Evolutionary conservation across 169 alveolate genomes (phyloP).

Genomic region (Blepharisma undulans): DNA sequence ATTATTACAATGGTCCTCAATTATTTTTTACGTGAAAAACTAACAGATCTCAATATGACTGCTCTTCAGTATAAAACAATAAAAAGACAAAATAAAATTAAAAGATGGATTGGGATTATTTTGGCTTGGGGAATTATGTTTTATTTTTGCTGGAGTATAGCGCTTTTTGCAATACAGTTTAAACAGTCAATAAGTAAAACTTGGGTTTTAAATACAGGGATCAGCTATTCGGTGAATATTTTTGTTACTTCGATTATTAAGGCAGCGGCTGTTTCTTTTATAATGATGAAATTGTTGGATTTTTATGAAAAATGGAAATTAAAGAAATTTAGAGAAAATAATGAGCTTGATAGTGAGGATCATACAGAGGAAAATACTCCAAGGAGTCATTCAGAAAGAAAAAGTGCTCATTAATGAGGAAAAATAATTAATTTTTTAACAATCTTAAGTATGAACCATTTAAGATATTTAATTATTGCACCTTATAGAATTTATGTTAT

Average conservation of each 20-base stretch:
- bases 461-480: too few species aligned
- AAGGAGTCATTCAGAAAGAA: too few species aligned
- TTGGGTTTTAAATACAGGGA: not conserved
- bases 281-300: not conserved
- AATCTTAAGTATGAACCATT: too few species aligned
- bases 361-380: too few species aligned
- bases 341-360: too few species aligned
- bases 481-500: too few species aligned
- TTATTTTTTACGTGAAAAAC: not conserved
- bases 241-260: conserved; percentile 5
- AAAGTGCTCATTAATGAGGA: too few species aligned
- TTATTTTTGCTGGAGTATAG: not conserved
- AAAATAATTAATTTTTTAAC: too few species aligned
- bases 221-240: not conserved
- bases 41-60: not conserved
- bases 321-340: too few species aligned
- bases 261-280: not conserved
- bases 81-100: not conserved
- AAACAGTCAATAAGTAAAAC: not conserved
- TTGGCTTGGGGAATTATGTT: not conserved
- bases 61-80: not conserved
- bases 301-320: too few species aligned
- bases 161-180: not conserved
- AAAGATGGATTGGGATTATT: not conserved
- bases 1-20: not conserved